phyloP scores from a whole-genome alignment of 2,329 filamentous ascomycete species.

The Parafenestella ontariensis region DNA sequence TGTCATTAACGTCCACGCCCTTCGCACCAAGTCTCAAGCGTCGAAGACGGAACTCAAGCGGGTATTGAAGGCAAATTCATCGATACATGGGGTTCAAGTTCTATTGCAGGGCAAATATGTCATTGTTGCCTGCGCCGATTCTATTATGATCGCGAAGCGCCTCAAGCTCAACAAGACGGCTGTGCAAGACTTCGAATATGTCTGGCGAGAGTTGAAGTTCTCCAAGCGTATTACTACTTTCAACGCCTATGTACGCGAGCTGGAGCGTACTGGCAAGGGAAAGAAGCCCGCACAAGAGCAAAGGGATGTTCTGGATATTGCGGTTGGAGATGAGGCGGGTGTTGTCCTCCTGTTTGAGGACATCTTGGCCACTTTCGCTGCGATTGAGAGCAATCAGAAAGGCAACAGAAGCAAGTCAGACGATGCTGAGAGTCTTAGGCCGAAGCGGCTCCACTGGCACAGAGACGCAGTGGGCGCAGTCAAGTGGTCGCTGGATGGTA shows the following conservation, averaged over 20 bases:
- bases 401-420: conserved; percentile 26
- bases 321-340: conserved; percentile 78
- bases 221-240: conserved; percentile 65
- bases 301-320: conserved; percentile 69
- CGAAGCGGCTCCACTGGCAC: conserved; percentile 88
- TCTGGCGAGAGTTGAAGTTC: conserved; percentile 62
- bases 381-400: conserved; percentile 50
- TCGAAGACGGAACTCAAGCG: conserved; percentile 43
- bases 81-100: conserved; percentile 51
- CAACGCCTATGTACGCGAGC: conserved; percentile 51
- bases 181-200: conserved; percentile 53
- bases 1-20: conserved; percentile 46
- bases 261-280: conserved; percentile 58
- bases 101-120: conserved; percentile 65
- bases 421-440: conserved; percentile 53
- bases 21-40: conserved; percentile 36
- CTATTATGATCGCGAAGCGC: conserved; percentile 67
- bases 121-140: conserved; percentile 61
- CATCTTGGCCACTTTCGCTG: conserved; percentile 64
- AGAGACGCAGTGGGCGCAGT: conserved; percentile 80
- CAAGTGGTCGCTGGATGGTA: conserved; percentile 93
- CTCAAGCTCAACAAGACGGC: conserved; percentile 41
- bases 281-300: conserved; percentile 41
- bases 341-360: conserved; percentile 84
- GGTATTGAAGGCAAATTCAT: conserved; percentile 47